Base-by-base conservation (phyloP, 2,329 filamentous ascomycete genomes). In the Escovopsis weberi region DNA sequence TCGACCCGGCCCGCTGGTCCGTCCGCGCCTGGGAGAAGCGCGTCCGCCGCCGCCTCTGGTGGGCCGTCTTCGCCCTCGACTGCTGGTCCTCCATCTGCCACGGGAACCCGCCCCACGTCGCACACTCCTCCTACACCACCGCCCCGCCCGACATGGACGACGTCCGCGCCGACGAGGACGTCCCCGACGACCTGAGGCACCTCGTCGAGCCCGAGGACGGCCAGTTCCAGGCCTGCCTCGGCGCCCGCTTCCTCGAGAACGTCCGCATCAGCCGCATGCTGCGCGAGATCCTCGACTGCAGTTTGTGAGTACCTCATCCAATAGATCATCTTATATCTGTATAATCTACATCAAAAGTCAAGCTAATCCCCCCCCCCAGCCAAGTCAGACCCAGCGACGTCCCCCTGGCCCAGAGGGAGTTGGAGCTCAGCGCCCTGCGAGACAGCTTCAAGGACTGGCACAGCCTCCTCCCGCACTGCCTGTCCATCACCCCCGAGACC, bases 61-160 rank as follows among this genome's bases (percentile, higher is more conserved):
- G 66, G 66, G 63, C 61, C 0, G 58, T 59, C 0, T 66, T 61
- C 37, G 48, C 60, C 4, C 56, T 60, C 1, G 67, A 70, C 43
- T 59, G 59, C 26, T 70, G 67, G 67, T 62, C 66, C 2, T 58
- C 65, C 2, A 56, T 68, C 26, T 64, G 62, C 33, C 66, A 69
- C 44, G 67, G 67, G 1, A 68, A 68, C 39, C 65, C 67, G 4
- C 64, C 66, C 2, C 66, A 68, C 46, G 63, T 70, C 26, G 57
- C 58, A 39, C 47, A 48, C 3, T 55, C 53, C 3, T 64, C 66
- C 0, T 69, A 64, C 42, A 62, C 59, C 38, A 70, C 67, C 0
- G 44, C 54, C 1, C 50, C 56, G 2, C 56, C 61, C 6, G 53
- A 56, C 6, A 58, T 68, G 49, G 64, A 68, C 2, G 66, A 70